Percentiles rank a stretch among this genome's conserved stretches.
phyloP scores from a whole-genome alignment of 257 asterid species.

The Nicotiana noctiflora region DNA sequence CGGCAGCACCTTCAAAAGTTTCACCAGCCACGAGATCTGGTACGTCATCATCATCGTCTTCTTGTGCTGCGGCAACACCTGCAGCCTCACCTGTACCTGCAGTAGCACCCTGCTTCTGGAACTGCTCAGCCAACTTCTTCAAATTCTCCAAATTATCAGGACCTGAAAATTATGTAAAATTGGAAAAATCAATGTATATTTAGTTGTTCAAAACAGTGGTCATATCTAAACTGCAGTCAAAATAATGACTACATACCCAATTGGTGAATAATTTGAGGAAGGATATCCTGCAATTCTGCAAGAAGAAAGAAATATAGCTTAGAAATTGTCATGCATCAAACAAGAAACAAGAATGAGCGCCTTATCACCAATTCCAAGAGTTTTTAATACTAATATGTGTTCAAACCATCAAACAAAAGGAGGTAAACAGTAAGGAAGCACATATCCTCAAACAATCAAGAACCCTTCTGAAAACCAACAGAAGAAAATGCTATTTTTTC shows the following conservation, averaged over 20 bases:
- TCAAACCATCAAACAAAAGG: background rate
- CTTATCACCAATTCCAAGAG: background rate
- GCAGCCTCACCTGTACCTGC: conserved; percentile 15
- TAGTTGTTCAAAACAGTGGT: background rate
- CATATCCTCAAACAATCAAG: background rate
- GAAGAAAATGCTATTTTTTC: background rate
- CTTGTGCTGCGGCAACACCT: conserved; percentile 20
- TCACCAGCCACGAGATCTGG: conserved; percentile 70
- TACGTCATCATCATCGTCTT: conserved; percentile 61
- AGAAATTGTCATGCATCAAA: background rate
- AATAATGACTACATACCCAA: conserved; percentile 18
- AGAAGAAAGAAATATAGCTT: background rate
- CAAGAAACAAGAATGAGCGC: background rate
- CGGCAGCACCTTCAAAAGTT: conserved; percentile 72
- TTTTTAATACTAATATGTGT: background rate
- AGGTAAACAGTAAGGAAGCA: background rate
- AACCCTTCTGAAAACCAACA: too few species aligned
- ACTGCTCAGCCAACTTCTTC: conserved; percentile 77
- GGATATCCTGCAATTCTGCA: conserved; percentile 57
- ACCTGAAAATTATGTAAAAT: conserved; percentile 27
- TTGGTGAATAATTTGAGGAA: conserved; percentile 46
- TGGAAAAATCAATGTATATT: too few species aligned
- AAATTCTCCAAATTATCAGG: conserved; percentile 75
- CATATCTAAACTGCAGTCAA: background rate
- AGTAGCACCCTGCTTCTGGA: conserved; percentile 56